Evolutionary conservation across 345 rosid species (phyloP).

Genomic region (Aquilaria yunnanensis): DNA sequence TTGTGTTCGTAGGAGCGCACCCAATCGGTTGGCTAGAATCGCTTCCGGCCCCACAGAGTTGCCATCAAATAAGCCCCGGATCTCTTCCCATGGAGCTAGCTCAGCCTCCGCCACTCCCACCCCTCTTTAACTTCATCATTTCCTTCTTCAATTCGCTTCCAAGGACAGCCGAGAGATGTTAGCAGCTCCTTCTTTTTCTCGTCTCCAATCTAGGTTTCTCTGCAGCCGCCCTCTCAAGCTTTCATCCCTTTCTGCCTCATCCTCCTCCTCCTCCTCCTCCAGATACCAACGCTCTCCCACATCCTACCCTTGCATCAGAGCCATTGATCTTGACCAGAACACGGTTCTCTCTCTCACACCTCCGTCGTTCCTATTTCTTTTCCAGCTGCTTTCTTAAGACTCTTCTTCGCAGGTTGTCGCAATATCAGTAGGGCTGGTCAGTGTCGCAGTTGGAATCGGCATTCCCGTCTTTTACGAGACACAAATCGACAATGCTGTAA

Average conservation of each 20-base stretch:
- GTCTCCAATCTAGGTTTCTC: constrained; percentile 54
- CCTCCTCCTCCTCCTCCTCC: constrained; percentile 16
- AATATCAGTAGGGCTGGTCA: constrained; percentile 69
- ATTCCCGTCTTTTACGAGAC: constrained; percentile 78
- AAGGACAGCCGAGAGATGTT: constrained; percentile 28
- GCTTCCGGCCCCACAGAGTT: too few species aligned
- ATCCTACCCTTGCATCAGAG: constrained; percentile 56
- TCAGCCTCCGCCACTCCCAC: not conserved
- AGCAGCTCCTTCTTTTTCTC: constrained; percentile 34
- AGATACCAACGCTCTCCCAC: constrained; percentile 33
- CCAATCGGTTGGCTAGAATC: not conserved
- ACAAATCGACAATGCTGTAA: constrained; percentile 83
- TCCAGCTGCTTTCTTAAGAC: not conserved
- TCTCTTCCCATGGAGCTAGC: not conserved
- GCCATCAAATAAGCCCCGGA: not conserved
- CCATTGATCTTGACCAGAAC: constrained; percentile 71
- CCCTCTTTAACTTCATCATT: not conserved
- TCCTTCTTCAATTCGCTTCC: not conserved
- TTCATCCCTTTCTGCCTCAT: constrained; percentile 18
- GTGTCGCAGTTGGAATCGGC: constrained; percentile 82
- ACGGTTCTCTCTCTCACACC: constrained; percentile 38
- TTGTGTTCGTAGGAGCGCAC: not conserved
- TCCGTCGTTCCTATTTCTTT: not conserved
- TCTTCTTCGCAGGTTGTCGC: constrained; percentile 58
- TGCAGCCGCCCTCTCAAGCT: constrained; percentile 41